Base-by-base conservation (phyloP, 768 basidiomycete species). In the Termitomyces sp. region DNA sequence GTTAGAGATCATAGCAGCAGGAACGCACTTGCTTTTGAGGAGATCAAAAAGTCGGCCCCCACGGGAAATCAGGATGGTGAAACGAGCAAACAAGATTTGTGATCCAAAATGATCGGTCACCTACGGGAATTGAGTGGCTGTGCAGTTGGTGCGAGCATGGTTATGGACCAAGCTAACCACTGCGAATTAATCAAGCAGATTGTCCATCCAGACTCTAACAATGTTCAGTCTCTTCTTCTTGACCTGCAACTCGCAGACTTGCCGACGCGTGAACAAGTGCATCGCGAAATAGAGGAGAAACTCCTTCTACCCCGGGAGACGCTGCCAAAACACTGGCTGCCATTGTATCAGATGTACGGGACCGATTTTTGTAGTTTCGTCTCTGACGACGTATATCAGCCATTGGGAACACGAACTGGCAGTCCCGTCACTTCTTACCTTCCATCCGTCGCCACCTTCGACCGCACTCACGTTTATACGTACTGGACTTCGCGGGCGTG, bases 281-380 rank as follows among this genome's bases (percentile, higher is more conserved):
- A 85, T 66, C 75, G 69, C 51, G 81, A 88, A 58, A 85, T 98
- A 54, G 92, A 96, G 67, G 76, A 84, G 59, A 83, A 83, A 58
- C 74, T 96, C 23, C 76, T 96, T 32, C 73, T 86, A 21, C 93
- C 93, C 3, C 84, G 82, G 46, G 76, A 79, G 43, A 77, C 70
- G 34, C 72, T 96, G 19, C 89, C 87, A 2, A 73, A 77, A 8
- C 84, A 90, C 58, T 90, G 88, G 83, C 76, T 96, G 48, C 79
- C 86, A 53, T 79, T 78, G 34, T 95, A 95, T 73, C 95, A 96
- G 79, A 77, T 89, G 95, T 96, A 73, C 62, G 84, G 64, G 6
- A 14, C n/a, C 29, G 53, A 60, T 52, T 3, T 35, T 60, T 44
- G n/a, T 35, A 42, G 12, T 56, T 43, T 35, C 41, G 56, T 61